Evolutionary conservation across 2,329 filamentous ascomycete genomes (phyloP), one percentile per base, ranked within the genome.

Genomic region (Clonostachys rhizophaga): DNA sequence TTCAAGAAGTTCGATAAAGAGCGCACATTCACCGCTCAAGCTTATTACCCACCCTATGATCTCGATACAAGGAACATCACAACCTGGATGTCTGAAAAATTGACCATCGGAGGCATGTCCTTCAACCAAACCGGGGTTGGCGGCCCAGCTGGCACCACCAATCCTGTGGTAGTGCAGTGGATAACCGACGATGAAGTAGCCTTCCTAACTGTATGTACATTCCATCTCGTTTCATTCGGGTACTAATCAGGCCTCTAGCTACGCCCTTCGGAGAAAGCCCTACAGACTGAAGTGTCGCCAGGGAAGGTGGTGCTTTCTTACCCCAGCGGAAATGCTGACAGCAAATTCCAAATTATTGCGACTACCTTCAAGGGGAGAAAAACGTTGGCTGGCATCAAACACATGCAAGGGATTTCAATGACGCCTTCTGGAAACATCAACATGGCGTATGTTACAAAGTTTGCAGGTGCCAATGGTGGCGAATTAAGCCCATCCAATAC

Each of bases 141-240:
- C 10, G 82, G 81, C 0, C 74, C 76, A 6, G 67, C 71, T 2
- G 68, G 69, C 6, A 67, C 75, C 0, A 85, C 81, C 59, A 83
- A 77, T 49, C 81, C 81, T 0, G 76, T 77, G 0, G 74, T 84
- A 6, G 70, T 79, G 0, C 81, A 85, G 54, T 85, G 81, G 82
- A 57, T 67, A 14, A 69, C 68, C 5, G 68, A 65, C 6, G 53
- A 56, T 16, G 66, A 69, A 43, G 58, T 63, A 7, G 53, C 56
- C 0, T 63, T 56, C 11, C 53, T 62, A 11, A 57, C 55, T 3
- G 56, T 56, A 47, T 41, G 56, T 54, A 17, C 37, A 14, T 55
- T 41, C n/a, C 34, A 49, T n/a, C 14, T 6, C 14, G 6, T 16
- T 30, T 12, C n/a, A 12, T 17, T 46, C 16, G 20, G 4, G 17